Evolutionary conservation across 1,284 basidiomycete species (phyloP).

Genomic region (Melampsora larici-populina): DNA sequence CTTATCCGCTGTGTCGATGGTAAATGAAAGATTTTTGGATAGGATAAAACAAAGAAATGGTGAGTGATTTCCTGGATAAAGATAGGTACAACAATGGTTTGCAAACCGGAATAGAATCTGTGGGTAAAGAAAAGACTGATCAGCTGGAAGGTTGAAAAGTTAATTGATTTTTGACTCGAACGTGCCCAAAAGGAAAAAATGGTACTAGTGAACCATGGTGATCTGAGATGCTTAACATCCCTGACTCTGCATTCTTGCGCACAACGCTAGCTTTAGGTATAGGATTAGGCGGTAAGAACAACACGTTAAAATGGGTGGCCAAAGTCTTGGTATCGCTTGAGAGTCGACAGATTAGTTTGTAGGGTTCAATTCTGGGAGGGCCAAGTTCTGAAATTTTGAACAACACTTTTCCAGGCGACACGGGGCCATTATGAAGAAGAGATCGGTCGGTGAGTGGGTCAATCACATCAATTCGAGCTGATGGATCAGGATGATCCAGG

Average conservation of each 20-base stretch:
- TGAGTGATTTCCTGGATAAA: no score
- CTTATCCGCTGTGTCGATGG: no score
- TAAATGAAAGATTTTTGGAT: no score
- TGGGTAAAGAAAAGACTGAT: no score
- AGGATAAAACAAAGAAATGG: no score
- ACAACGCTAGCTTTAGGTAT: background rate
- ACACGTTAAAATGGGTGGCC: constrained; percentile 3
- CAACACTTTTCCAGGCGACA: background rate
- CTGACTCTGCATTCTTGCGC: constrained; percentile 27
- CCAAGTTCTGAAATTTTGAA: background rate
- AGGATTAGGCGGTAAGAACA: constrained; percentile 5
- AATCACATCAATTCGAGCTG: background rate
- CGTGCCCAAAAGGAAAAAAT: constrained; percentile 35
- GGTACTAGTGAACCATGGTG: constrained; percentile 17
- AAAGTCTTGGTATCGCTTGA: background rate
- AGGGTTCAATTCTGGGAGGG: constrained; percentile 1
- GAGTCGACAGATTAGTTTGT: background rate
- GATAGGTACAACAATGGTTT: no score
- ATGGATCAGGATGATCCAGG: background rate
- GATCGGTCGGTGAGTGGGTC: background rate
- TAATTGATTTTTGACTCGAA: background rate
- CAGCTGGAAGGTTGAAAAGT: no score
- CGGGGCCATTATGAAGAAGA: background rate
- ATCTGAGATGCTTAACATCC: constrained; percentile 17
- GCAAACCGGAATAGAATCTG: no score